Base-by-base conservation (phyloP, 139 green algal species). In the Chlamydomonas eustigma region DNA sequence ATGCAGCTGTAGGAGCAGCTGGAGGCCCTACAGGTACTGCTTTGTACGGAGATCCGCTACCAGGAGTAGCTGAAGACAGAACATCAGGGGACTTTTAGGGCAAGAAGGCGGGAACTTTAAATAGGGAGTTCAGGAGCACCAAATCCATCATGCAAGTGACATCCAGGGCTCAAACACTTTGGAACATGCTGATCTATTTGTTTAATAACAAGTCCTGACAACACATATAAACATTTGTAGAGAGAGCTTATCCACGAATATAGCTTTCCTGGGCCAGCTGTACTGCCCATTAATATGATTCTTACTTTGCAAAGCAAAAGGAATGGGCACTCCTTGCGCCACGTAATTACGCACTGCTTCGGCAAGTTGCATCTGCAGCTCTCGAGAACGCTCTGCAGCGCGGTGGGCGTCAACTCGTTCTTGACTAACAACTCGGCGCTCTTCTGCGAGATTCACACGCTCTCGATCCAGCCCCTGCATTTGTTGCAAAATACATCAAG, bases 321-420 rank as follows among this genome's bases (percentile, higher is more conserved):
- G 78, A 12, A 87, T 83, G 71, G 81, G 81, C 32, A 87, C 65
- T 32, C 81, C 81, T 64, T 82, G 74, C 34, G 68, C 22, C 34
- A 87, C 38, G 39, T 80, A 87, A 24, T 12, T 28, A 1, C 75
- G 70, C 18, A 87, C 78, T 0, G 81, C 51, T 8, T 87, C 81
- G 1, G 64, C 39, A 39, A 87, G 81, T 71, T 73, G 36, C 39
- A 79, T 22, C 71, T 82, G 78, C 37, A 72, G 44, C 0, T 39
- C 66, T 0, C 81, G 70, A 22, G 64, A 64, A 8, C 52, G 58
- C 8, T 80, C 81, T 2, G 78, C 75, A 0, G 75, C 70, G 24
- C 71, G 65, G 33, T 73, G 81, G 6, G 81, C 78, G 1, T 50
- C 78, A 38, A 87, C 24, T 0, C 77, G 74, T 70, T 83, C 81